Percentiles rank a stretch among this genome's conserved stretches.
phyloP scores from a whole-genome alignment of 73 alveolate genomes.

The Paramecium caudatum region DNA sequence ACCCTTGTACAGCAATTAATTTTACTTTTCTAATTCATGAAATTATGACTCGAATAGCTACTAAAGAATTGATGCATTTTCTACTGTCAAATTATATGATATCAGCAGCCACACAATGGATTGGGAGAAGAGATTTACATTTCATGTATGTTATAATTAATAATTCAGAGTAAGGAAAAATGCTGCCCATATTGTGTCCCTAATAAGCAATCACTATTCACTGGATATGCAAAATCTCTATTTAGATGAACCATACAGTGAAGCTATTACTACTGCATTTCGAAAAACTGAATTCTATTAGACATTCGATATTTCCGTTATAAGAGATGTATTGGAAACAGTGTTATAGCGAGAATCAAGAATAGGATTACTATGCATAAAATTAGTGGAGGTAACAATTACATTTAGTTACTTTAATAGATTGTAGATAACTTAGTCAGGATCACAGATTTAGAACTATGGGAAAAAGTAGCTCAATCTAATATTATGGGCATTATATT shows the following conservation, averaged over 20 bases:
- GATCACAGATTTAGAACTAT: slow-evolving; percentile 22
- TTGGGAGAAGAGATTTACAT: not conserved
- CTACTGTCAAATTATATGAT: not conserved
- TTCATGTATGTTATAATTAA: not conserved
- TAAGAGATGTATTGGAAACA: not conserved
- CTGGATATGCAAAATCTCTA: slow-evolving; percentile 12
- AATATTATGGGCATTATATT: not conserved
- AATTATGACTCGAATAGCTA: not conserved
- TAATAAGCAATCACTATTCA: slow-evolving; percentile 48
- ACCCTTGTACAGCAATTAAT: slow-evolving; percentile 29
- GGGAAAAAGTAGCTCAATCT: slow-evolving; percentile 8
- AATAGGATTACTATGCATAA: not conserved
- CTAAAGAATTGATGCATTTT: not conserved
- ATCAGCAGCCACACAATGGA: not conserved
- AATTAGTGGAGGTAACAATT: slow-evolving; percentile 7
- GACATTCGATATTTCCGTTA: not conserved
- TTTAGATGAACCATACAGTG: slow-evolving; percentile 45
- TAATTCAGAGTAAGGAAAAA: slow-evolving; percentile 27
- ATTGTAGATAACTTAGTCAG: slow-evolving; percentile 54
- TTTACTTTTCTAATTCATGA: slow-evolving; percentile 46
- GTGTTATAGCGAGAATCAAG: not conserved
- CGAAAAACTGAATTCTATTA: slow-evolving; percentile 16
- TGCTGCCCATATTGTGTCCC: slow-evolving; percentile 61
- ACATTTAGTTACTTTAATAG: not conserved
- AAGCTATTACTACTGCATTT: slow-evolving; percentile 8